Percentiles rank a stretch among this genome's conserved stretches.
Conservation (phyloP, 2,329 filamentous ascomycete species). For the Sphaerulina musiva region DNA sequence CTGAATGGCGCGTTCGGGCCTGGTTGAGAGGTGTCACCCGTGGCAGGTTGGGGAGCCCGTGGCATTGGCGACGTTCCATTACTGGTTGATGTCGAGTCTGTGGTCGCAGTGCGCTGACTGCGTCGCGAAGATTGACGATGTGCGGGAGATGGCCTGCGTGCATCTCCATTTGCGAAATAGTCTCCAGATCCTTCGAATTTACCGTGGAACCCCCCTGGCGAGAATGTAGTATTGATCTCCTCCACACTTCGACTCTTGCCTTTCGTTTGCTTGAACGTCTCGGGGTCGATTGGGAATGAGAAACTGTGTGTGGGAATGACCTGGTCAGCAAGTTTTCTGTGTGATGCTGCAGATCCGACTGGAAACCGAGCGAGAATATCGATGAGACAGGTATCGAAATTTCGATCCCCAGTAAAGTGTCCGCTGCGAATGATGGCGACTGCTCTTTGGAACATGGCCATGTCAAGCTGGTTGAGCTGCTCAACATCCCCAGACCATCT, state of each 20-base stretch:
- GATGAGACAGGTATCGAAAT: slow-evolving; percentile 17
- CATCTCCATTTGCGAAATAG: slow-evolving; percentile 35
- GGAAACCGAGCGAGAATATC: slow-evolving; percentile 17
- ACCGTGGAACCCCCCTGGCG: slow-evolving; percentile 42
- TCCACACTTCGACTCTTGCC: slow-evolving; percentile 45
- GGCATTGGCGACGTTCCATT: slow-evolving; percentile 13
- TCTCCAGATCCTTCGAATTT: slow-evolving; percentile 39
- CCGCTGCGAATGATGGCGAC: slow-evolving; percentile 20
- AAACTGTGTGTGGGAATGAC: slow-evolving; percentile 26
- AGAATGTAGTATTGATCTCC: slow-evolving; percentile 46
- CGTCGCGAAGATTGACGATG: slow-evolving; percentile 14
- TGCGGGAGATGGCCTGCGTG: slow-evolving; percentile 16
- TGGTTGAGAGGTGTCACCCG: slow-evolving; percentile 1
- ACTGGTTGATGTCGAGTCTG: slow-evolving; percentile 13
- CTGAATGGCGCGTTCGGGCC: slow-evolving; percentile 2
- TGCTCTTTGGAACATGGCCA: slow-evolving; percentile 25
- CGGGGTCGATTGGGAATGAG: slow-evolving; percentile 25
- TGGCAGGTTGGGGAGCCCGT: background rate
- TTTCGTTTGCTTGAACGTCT: slow-evolving; percentile 24
- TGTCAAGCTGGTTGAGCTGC: slow-evolving; percentile 20
- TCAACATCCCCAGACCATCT: slow-evolving; percentile 11
- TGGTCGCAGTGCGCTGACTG: slow-evolving; percentile 13
- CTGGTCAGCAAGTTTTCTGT: slow-evolving; percentile 23
- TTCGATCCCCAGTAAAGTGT: slow-evolving; percentile 14
- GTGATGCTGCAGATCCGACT: slow-evolving; percentile 12